Evolutionary conservation across 805 yeast genomes (phyloP).

Genomic region (Saccharomycopsis microspora): DNA sequence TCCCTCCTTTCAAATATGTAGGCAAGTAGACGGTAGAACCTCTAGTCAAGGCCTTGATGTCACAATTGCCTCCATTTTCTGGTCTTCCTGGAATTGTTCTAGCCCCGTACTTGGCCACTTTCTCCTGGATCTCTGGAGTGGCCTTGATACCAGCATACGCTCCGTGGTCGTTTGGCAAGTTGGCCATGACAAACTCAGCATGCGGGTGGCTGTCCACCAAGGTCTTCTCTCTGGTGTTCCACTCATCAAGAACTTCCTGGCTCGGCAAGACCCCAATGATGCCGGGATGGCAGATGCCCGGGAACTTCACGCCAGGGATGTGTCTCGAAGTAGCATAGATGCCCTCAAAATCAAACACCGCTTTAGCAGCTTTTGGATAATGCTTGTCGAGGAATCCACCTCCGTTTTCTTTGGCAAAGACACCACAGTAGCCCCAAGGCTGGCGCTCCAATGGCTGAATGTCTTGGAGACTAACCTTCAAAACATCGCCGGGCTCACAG

Average conservation of each 20-base stretch:
- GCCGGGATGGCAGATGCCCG: constrained; percentile 42
- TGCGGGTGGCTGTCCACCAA: constrained; percentile 26
- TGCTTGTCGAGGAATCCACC: constrained; percentile 39
- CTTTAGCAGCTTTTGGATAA: constrained; percentile 41
- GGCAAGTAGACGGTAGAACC: constrained; percentile 40
- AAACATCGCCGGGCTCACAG: constrained; percentile 36
- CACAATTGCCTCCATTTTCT: constrained; percentile 44
- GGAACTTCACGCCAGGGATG: constrained; percentile 36
- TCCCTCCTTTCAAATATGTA: constrained; percentile 35
- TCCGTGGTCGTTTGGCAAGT: constrained; percentile 26
- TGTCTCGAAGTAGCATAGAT: constrained; percentile 38
- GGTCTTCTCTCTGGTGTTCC: constrained; percentile 33
- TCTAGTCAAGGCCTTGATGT: constrained; percentile 36
- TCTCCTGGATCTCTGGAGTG: constrained; percentile 20
- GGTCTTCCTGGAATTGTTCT: constrained; percentile 43
- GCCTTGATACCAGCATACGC: constrained; percentile 33
- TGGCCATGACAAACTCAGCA: constrained; percentile 28
- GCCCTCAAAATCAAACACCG: constrained; percentile 41
- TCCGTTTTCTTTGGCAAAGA: constrained; percentile 37
- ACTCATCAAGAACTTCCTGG: constrained; percentile 28
- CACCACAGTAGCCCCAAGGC: constrained; percentile 44
- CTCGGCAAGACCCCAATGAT: constrained; percentile 42
- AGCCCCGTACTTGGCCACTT: constrained; percentile 33
- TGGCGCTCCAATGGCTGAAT: constrained; percentile 40
- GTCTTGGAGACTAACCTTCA: constrained; percentile 38